phyloP scores from a whole-genome alignment of 495 filamentous ascomycete species.

The Penicillium egyptiacum region DNA sequence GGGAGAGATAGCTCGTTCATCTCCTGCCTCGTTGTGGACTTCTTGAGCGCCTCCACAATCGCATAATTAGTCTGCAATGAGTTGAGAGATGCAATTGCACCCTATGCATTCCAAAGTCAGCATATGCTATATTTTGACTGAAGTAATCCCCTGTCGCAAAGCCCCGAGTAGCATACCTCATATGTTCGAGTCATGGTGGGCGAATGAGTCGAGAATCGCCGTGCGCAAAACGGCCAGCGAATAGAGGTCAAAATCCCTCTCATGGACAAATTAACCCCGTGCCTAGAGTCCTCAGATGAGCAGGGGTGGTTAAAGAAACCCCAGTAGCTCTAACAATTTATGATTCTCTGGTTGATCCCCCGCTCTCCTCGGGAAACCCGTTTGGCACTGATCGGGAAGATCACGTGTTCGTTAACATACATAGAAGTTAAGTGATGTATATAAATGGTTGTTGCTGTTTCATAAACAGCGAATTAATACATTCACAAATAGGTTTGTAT shows the following conservation, averaged over 20 bases:
- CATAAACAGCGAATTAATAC: too few relatives aligned
- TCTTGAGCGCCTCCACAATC: slow-evolving; percentile 70
- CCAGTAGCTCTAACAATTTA: slow-evolving; percentile 24
- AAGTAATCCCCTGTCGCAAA: not conserved
- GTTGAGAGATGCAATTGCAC: slow-evolving; percentile 85
- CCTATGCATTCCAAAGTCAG: slow-evolving; percentile 36
- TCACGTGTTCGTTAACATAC: slow-evolving; percentile 22
- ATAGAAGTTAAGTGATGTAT: not conserved
- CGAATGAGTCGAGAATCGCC: slow-evolving; percentile 35
- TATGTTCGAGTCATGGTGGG: slow-evolving; percentile 46
- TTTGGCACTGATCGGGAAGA: slow-evolving; percentile 18
- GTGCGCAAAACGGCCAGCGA: slow-evolving; percentile 21
- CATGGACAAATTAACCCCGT: slow-evolving; percentile 28
- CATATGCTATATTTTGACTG: not conserved
- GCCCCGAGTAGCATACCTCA: slow-evolving; percentile 33
- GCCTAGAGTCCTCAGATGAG: slow-evolving; percentile 19
- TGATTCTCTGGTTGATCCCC: slow-evolving; percentile 14
- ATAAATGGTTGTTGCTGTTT: too few relatives aligned
- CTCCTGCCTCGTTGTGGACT: slow-evolving; percentile 56
- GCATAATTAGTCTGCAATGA: slow-evolving; percentile 84
- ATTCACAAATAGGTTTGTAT: too few relatives aligned
- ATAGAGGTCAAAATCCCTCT: slow-evolving; percentile 23
- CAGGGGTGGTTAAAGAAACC: slow-evolving; percentile 27
- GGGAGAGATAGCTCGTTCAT: slow-evolving; percentile 68
- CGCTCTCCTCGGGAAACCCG: slow-evolving; percentile 33